phyloP scores from a whole-genome alignment of 257 asterid genomes.

The Fraxinus anomala region DNA sequence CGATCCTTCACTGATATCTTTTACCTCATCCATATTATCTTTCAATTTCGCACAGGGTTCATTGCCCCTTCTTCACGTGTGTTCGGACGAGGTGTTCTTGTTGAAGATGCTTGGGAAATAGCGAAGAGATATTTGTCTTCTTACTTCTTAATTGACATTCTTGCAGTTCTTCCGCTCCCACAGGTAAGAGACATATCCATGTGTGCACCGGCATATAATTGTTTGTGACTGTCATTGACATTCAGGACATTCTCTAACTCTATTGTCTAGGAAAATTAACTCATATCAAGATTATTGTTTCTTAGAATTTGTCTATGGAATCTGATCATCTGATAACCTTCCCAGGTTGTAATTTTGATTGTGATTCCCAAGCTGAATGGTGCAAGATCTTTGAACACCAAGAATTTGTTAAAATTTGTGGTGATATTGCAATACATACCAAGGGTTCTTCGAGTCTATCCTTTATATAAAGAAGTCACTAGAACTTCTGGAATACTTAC shows the following conservation, averaged over 20 bases:
- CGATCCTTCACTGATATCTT: constrained; percentile 88
- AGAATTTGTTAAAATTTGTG: constrained; percentile 74
- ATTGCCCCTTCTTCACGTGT: constrained; percentile 97
- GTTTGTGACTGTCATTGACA: constrained; percentile 1
- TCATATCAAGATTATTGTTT: constrained; percentile 4
- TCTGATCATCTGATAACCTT: constrained; percentile 33
- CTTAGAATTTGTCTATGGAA: constrained; percentile 22
- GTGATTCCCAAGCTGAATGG: constrained; percentile 72
- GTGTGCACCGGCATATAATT: constrained; percentile 8
- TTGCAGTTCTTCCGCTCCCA: constrained; percentile 97
- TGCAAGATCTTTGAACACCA: constrained; percentile 81
- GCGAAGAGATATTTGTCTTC: constrained; percentile 92
- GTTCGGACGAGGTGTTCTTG: constrained; percentile 97
- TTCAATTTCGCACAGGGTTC: constrained; percentile 95
- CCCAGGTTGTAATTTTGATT: constrained; percentile 73
- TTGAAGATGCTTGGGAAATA: constrained; percentile 89
- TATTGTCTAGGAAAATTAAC: neutral
- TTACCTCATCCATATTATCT: constrained; percentile 82
- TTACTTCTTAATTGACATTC: constrained; percentile 81
- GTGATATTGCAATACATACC: constrained; percentile 92
- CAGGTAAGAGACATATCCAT: constrained; percentile 53
- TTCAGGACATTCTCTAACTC: constrained; percentile 9
- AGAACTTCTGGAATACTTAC: constrained; percentile 99
- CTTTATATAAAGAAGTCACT: constrained; percentile 93
- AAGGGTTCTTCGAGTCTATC: constrained; percentile 83